phyloP scores from a whole-genome alignment of 495 filamentous ascomycete genomes.

The Hypoxylon fuscum region DNA sequence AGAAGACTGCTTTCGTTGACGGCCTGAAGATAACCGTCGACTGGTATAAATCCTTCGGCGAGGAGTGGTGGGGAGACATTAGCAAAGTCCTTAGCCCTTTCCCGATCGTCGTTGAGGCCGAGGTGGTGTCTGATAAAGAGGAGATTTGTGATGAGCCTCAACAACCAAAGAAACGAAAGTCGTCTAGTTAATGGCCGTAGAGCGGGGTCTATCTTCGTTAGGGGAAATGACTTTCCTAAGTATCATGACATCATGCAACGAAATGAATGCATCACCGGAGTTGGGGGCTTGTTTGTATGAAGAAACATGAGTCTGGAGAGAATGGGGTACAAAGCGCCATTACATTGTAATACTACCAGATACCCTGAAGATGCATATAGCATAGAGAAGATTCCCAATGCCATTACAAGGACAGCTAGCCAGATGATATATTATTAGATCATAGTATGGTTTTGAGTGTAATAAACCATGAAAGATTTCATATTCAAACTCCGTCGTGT shows the following conservation, averaged over 20 bases:
- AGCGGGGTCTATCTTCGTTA: background rate
- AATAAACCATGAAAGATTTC: background rate
- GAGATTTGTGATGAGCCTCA: conserved; percentile 56
- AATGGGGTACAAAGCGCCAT: conserved; percentile 6
- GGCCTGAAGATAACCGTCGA: conserved; percentile 72
- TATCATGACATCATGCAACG: background rate
- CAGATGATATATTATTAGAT: conserved; percentile 1
- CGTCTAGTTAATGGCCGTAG: conserved; percentile 59
- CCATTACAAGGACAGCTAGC: conserved; percentile 1
- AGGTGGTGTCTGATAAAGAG: conserved; percentile 60
- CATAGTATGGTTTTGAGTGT: background rate
- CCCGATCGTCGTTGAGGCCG: conserved; percentile 60
- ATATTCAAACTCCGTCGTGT: background rate
- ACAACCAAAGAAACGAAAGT: conserved; percentile 51
- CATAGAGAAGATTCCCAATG: background rate
- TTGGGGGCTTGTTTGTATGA: conserved; percentile 12
- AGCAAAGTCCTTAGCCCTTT: conserved; percentile 68
- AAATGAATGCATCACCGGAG: conserved; percentile 22
- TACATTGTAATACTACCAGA: conserved; percentile 3
- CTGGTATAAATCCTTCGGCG: conserved; percentile 72
- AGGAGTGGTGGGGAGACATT: conserved; percentile 79
- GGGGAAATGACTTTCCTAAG: background rate
- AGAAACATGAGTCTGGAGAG: background rate
- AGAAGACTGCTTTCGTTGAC: conserved; percentile 66
- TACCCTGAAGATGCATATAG: conserved; percentile 13